Evolutionary conservation across 441 rosid species (phyloP), one percentile per base, ranked within the genome.

Genomic region (Populus hybrid): DNA sequence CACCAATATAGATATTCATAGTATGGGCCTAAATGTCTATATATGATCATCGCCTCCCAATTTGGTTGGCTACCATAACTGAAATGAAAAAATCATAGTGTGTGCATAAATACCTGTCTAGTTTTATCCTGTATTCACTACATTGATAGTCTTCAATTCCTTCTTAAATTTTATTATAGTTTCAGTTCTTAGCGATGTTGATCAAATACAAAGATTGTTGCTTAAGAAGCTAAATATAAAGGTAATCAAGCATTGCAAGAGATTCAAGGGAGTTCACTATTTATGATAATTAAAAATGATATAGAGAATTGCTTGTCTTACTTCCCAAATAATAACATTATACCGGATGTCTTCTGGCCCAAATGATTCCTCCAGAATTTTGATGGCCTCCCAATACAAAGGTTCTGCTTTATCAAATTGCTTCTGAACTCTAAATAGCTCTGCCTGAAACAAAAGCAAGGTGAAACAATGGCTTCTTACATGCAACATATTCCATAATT

Each of bases 271-370:
- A 36, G 45, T 4, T 42, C 45, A 16, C 68, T 23, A 33, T 61
- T 14, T 29, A 29, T 42, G 38, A 45, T 7, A 53, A 10, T 23
- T 65, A 11, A 71, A 64, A 66, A 3, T 42, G 72, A 63, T 9
- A 70, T 42, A 29, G 12, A 63, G n/a, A 8, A 67, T 9, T 66
- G 6, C 5, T 23, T 73, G 77, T 31, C 63, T n/a, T n/a, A n/a
- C n/a, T 79, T 67, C 53, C 74, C 68, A 50, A 77, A 78, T 73
- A 29, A 76, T 73, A 73, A 72, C 59, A 74, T 42, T 75, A 75
- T 89, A 95, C 98, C 98, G 99, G 75, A 90, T 89, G 81, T 95
- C 99, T 77, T 92, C 94, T 69, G 92, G 90, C 81, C 97, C 94
- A 85, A 84, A 93, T 77, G 88, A 88, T 84, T 88, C 93, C 86